phyloP scores from a whole-genome alignment of 2,329 filamentous ascomycete genomes.

The Fusarium sp. region DNA sequence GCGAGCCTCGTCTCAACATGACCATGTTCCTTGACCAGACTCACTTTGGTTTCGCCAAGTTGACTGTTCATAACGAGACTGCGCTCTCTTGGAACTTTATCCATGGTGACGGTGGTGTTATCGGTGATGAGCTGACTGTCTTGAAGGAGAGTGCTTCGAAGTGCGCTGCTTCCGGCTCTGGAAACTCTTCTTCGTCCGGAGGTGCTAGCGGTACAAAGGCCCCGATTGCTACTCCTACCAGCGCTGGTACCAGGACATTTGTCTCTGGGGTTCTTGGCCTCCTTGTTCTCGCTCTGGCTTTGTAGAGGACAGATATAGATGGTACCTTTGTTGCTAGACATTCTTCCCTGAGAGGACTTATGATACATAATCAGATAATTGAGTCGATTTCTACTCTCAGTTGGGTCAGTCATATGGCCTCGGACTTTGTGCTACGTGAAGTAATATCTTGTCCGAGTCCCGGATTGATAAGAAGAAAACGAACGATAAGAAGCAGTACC shows the following conservation, averaged over 20 bases:
- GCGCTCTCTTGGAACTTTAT: neutral
- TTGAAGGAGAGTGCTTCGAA: neutral
- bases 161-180: neutral
- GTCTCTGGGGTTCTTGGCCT: neutral
- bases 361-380: neutral
- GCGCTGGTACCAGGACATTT: neutral
- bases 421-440: neutral
- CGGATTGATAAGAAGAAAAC: neutral
- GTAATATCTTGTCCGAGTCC: no score
- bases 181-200: neutral
- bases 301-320: neutral
- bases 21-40: neutral
- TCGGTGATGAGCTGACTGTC: neutral
- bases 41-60: slow-evolving; percentile 1
- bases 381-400: fast-evolving
- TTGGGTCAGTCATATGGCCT: neutral
- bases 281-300: neutral
- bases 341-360: neutral
- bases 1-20: neutral
- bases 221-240: neutral
- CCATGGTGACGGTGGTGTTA: neutral
- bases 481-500: neutral
- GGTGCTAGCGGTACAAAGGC: neutral
- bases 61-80: neutral
- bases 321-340: fast-evolving